Evolutionary conservation across 306 rosid species (phyloP).

Genomic region (Aeschynomene evenia): DNA sequence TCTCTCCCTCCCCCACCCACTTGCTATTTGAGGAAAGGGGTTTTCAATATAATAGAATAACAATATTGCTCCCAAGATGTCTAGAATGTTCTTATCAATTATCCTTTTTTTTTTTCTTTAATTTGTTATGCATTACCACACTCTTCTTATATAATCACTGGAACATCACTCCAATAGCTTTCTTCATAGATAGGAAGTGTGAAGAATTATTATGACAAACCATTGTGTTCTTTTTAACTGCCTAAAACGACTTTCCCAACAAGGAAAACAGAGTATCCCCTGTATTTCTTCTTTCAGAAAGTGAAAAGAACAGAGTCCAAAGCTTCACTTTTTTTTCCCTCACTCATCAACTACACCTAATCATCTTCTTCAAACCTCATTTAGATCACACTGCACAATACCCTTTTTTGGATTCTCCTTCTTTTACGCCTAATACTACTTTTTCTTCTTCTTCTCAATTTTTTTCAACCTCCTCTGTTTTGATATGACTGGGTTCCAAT

Average conservation of each 20-base stretch:
- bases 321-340: background rate
- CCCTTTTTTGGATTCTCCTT: background rate
- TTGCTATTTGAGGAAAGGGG: conserved; percentile 32
- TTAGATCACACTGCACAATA: background rate
- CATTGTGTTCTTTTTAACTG: conserved; percentile 25
- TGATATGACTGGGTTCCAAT: too few relatives aligned
- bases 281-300: background rate
- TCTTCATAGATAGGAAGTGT: background rate
- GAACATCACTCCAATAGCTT: background rate
- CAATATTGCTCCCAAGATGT: conserved; percentile 23
- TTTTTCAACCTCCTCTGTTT: background rate
- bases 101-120: background rate
- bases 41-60: background rate
- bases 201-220: background rate
- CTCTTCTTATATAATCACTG: conserved; percentile 24
- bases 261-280: conserved; percentile 24
- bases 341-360: background rate
- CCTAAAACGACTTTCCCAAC: conserved; percentile 42
- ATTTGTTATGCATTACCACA: background rate
- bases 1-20: conserved; percentile 15
- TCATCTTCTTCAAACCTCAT: background rate
- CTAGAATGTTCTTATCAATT: conserved; percentile 48
- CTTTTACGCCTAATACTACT: too few relatives aligned
- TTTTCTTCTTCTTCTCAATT: too few relatives aligned
- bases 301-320: background rate